Conservation (phyloP, 768 basidiomycete genomes). For the Daedalea quercina region DNA sequence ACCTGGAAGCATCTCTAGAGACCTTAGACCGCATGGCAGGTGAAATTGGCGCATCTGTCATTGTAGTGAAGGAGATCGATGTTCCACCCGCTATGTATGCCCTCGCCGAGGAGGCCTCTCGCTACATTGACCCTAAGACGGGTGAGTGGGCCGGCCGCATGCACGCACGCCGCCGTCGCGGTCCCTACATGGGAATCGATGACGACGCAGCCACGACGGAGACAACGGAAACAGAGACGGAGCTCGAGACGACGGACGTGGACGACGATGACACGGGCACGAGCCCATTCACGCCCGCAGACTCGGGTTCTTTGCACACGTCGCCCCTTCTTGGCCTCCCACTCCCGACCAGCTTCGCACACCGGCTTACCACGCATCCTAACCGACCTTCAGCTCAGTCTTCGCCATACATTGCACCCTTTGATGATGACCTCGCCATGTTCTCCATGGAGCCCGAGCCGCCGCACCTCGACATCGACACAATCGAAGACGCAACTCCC, state of each 20-base stretch:
- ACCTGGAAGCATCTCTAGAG: constrained; percentile 76
- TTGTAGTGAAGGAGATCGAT: constrained; percentile 85
- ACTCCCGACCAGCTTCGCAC: constrained; percentile 10
- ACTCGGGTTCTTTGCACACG: background rate
- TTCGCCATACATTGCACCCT: constrained; percentile 16
- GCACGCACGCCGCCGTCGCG: constrained; percentile 20
- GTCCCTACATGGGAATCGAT: background rate
- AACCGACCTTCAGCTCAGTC: constrained; percentile 17
- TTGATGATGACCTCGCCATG: constrained; percentile 26
- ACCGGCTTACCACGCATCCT: constrained; percentile 22
- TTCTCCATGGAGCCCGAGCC: constrained; percentile 45
- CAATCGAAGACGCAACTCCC: constrained; percentile 8
- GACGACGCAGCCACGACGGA: constrained; percentile 14
- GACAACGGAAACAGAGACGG: constrained; percentile 28
- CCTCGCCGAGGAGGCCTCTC: constrained; percentile 27
- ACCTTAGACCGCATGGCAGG: constrained; percentile 93
- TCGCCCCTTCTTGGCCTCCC: background rate
- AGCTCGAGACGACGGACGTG: constrained; percentile 30
- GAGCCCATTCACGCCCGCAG: constrained; percentile 9
- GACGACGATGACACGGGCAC: constrained; percentile 22
- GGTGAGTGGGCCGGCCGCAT: constrained; percentile 29
- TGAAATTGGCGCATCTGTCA: constrained; percentile 88
- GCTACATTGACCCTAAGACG: constrained; percentile 28
- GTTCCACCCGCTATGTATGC: constrained; percentile 48
- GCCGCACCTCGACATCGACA: constrained; percentile 4